Evolutionary conservation across 805 yeast genomes (phyloP).

Genomic region (Cyberlindnera japonica): DNA sequence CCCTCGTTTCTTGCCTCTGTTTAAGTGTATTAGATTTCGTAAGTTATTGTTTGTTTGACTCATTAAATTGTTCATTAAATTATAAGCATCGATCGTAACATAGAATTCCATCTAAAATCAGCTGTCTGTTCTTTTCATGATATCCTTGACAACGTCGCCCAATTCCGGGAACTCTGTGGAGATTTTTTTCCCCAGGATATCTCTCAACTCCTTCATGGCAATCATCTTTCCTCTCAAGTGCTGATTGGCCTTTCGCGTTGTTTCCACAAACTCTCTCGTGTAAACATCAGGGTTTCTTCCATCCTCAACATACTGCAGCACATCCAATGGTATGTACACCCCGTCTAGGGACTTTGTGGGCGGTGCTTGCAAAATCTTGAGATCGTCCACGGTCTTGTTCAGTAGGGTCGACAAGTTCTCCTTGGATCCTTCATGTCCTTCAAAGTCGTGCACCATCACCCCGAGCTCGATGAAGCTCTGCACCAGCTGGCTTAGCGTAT

Average conservation of each 20-base stretch:
- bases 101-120: too few species aligned
- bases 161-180: constrained; percentile 78
- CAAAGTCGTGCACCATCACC: constrained; percentile 88
- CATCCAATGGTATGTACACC: constrained; percentile 70
- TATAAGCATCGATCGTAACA: too few species aligned
- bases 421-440: constrained; percentile 80
- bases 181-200: constrained; percentile 65
- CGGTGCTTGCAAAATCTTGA: constrained; percentile 32
- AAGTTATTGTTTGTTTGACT: too few species aligned
- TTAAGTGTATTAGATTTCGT: too few species aligned
- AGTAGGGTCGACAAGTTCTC: constrained; percentile 43
- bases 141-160: constrained; percentile 51
- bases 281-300: constrained; percentile 97
- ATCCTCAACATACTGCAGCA: constrained; percentile 88
- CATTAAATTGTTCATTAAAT: too few species aligned
- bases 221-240: constrained; percentile 78
- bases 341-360: constrained; percentile 33
- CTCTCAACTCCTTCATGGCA: constrained; percentile 62
- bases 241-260: constrained; percentile 86
- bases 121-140: constrained; percentile 43
- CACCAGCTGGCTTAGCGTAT: constrained; percentile 45
- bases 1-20: too few species aligned
- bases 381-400: constrained; percentile 39
- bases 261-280: constrained; percentile 94
- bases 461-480: constrained; percentile 89